phyloP scores from a whole-genome alignment of 306 rosid genomes.

The Purshia tridentata region DNA sequence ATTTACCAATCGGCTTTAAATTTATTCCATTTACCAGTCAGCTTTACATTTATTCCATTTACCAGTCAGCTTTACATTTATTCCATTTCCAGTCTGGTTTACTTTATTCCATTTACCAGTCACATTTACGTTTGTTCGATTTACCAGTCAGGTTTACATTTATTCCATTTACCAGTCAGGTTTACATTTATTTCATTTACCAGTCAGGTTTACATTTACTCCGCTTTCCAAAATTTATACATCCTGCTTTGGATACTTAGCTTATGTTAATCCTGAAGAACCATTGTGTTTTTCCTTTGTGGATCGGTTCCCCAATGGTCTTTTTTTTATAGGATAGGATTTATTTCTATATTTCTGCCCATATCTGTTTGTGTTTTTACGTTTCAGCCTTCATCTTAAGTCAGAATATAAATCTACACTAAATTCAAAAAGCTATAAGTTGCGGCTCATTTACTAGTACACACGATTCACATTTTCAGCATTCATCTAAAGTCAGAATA shows the following conservation, averaged over 20 bases:
- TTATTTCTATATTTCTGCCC: conserved; percentile 15
- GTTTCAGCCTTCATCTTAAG: background rate
- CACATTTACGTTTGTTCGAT: conserved; percentile 22
- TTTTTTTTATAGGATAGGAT: conserved; percentile 12
- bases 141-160: conserved; percentile 20
- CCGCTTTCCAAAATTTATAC: conserved; percentile 1
- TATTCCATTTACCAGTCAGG: conserved; percentile 17
- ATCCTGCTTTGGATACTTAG: conserved; percentile 15
- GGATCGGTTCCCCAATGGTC: conserved; percentile 23
- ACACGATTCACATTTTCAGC: background rate
- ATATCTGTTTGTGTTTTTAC: conserved; percentile 3
- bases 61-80: conserved; percentile 18
- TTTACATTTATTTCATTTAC: conserved; percentile 17
- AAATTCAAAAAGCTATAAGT: background rate
- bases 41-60: conserved; percentile 16
- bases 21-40: conserved; percentile 22
- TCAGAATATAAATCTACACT: background rate
- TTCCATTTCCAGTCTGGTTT: conserved; percentile 27
- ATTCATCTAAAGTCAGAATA: too few species aligned
- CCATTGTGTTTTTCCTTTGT: conserved; percentile 12
- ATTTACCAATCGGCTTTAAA: conserved; percentile 16
- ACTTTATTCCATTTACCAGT: conserved; percentile 25
- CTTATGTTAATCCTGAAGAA: conserved; percentile 15
- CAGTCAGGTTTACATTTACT: conserved; percentile 2
- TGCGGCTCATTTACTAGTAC: background rate